Conservation (phyloP, 1,284 basidiomycete species). For the Serendipita sp. region DNA sequence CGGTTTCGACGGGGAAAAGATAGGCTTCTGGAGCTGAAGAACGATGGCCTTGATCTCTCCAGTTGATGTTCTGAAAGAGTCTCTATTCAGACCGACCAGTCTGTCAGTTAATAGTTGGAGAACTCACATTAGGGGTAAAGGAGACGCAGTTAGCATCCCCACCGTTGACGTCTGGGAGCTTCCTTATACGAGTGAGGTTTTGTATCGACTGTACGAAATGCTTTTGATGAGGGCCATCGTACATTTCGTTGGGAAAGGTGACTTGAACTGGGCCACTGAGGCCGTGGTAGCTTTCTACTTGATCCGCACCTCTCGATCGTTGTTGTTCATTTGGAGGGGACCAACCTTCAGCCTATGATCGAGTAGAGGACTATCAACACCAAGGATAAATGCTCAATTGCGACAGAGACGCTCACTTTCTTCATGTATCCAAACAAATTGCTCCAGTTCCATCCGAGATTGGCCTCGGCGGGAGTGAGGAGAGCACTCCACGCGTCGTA, state of each 20-base stretch:
- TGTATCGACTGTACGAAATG: constrained; percentile 36
- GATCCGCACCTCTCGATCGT: constrained; percentile 32
- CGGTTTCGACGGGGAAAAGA: constrained; percentile 25
- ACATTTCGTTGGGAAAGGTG: constrained; percentile 35
- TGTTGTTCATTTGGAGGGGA: constrained; percentile 36
- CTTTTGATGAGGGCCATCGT: constrained; percentile 38
- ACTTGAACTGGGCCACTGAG: constrained; percentile 40
- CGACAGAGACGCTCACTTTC: constrained; percentile 24
- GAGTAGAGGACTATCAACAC: not conserved
- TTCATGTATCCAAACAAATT: constrained; percentile 37
- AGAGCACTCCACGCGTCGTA: constrained; percentile 41
- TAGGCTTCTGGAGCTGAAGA: constrained; percentile 30
- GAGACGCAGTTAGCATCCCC: constrained; percentile 42
- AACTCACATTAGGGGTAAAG: constrained; percentile 28
- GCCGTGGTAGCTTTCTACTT: constrained; percentile 29
- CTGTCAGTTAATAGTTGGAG: too few relatives aligned
- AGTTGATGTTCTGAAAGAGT: constrained; percentile 21
- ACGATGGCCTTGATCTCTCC: constrained; percentile 23
- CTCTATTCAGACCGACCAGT: constrained; percentile 5
- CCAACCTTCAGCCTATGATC: constrained; percentile 33
- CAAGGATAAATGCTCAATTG: not conserved
- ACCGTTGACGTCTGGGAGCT: constrained; percentile 25
- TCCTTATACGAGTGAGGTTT: constrained; percentile 30
- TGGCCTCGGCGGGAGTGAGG: constrained; percentile 33
- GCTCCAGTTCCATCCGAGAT: constrained; percentile 43